These are phyloP conservation scores for Zizania palustris DNA, from an alignment of 202 grass and related monocot genomes.

Conservation along the genomic window DNA sequence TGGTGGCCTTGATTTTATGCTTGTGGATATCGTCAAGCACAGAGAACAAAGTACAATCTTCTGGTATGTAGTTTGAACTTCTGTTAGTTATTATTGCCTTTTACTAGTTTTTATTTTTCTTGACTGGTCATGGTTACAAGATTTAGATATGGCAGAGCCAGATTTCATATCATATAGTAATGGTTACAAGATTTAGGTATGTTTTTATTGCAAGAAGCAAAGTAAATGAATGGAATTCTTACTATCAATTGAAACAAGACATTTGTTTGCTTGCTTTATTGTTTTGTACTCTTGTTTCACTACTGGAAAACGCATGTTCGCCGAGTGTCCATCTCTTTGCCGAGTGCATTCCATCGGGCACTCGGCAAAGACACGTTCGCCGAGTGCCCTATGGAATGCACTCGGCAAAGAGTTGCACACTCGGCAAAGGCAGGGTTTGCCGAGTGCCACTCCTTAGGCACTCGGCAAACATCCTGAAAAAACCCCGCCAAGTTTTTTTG, in stretches of 20 bases:
- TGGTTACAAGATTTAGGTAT: background rate
- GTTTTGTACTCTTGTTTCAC: no score
- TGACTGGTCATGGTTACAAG: background rate
- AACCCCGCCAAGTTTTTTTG: no score
- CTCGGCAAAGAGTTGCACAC: no score
- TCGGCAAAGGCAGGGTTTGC: no score
- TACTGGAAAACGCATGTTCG: no score
- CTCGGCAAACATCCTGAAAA: no score
- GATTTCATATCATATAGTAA: background rate
- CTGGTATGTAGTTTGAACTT: constrained; percentile 48
- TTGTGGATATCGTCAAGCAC: constrained; percentile 64
- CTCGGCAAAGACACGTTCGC: no score
- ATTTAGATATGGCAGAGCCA: constrained; percentile 1
- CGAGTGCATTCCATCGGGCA: no score
- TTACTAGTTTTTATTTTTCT: constrained; percentile 1
- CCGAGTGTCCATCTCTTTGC: no score
- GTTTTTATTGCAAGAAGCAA: background rate
- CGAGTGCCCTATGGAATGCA: no score
- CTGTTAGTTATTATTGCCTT: background rate
- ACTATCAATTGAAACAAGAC: background rate
- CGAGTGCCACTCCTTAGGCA: no score
- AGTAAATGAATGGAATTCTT: background rate
- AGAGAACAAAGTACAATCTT: constrained; percentile 77
- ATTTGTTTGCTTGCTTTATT: background rate
- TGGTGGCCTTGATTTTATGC: constrained; percentile 46